Conservation (phyloP, 2,329 filamentous ascomycete genomes). For the Fusarium goolgardi region DNA sequence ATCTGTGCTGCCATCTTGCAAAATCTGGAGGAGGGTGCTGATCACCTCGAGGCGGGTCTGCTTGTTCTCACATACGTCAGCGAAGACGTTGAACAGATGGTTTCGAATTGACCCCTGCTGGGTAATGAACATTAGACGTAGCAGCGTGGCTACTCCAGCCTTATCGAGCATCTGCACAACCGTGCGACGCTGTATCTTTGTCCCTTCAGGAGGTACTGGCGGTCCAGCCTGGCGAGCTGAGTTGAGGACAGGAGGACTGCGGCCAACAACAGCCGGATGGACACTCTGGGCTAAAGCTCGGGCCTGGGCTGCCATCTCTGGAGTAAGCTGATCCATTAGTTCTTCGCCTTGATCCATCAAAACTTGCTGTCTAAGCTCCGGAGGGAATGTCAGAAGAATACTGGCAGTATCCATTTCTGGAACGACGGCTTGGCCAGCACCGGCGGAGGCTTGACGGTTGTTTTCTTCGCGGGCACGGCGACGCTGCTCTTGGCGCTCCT, state of each 20-base stretch:
- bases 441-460: conserved; percentile 71
- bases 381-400: conserved; percentile 90
- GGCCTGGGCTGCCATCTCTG: conserved; percentile 87
- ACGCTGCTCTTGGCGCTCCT: conserved; percentile 89
- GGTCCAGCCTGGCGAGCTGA: conserved; percentile 39
- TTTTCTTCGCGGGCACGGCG: conserved; percentile 86
- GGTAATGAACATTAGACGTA: conserved; percentile 98
- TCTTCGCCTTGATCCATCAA: conserved; percentile 93
- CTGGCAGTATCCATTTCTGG: conserved; percentile 93
- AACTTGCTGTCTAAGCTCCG: conserved; percentile 84
- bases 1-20: conserved; percentile 95
- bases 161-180: conserved; percentile 98
- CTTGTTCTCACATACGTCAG: conserved; percentile 95
- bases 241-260: conserved; percentile 46
- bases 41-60: conserved; percentile 95
- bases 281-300: conserved; percentile 69
- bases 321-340: conserved; percentile 83
- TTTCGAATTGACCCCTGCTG: conserved; percentile 87
- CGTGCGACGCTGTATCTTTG: conserved; percentile 79
- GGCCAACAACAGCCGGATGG: conserved; percentile 48
- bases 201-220: conserved; percentile 59
- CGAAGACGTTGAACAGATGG: conserved; percentile 86
- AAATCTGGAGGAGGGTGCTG: conserved; percentile 88
- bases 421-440: conserved; percentile 62
- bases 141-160: conserved; percentile 90